Base-by-base conservation (phyloP, 176 grass and related monocot species). In the Chrysopogon serrulatus region DNA sequence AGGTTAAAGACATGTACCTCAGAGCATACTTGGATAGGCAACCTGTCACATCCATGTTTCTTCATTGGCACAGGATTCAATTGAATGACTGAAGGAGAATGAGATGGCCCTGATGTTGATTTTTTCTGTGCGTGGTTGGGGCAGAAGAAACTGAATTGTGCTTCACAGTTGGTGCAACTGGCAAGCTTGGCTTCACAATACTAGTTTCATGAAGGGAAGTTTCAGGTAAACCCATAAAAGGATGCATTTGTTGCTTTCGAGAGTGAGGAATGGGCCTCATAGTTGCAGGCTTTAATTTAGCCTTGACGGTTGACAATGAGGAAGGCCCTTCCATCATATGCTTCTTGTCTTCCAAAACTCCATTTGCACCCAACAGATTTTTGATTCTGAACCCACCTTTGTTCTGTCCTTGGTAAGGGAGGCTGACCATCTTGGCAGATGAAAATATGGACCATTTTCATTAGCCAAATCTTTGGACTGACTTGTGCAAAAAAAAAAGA, bases 41-140 rank as follows among this genome's bases (percentile, higher is more conserved):
- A 79, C 57, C 96, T 82, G 68, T 90, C 79, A 86, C 96, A 99
- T 42, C 90, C 93, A 74, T 99, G 96, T 86, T 99, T 99, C 88
- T 96, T 99, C 90, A 99, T 86, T 81, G 93, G 96, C 65, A 99
- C 62, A 60, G 96, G 92, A 86, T 99, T 99, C 51, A 99, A 77
- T 37, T 94, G 86, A 90, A 92, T 90, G 30, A 90, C 80, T 74
- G 92, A 88, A 36, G 91, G 91, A 31, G 57, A 64, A 84, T 95
- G 93, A 19, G 85, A 83, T 11, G 90, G 87, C 42, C 82, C 87
- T 31, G 91, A 91, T 32, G 73, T 76, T 51, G 93, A 91, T 96
- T 99, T n/a, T n/a, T 99, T 88, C 89, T 94, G 39, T 95, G 90
- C 19, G 87, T 80, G 37, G 73, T 44, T 37, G 87, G 86, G 47